These are phyloP conservation scores for Talaromyces atroroseus DNA, from an alignment of 2,329 filamentous ascomycete genomes.

Conservation along the genomic window DNA sequence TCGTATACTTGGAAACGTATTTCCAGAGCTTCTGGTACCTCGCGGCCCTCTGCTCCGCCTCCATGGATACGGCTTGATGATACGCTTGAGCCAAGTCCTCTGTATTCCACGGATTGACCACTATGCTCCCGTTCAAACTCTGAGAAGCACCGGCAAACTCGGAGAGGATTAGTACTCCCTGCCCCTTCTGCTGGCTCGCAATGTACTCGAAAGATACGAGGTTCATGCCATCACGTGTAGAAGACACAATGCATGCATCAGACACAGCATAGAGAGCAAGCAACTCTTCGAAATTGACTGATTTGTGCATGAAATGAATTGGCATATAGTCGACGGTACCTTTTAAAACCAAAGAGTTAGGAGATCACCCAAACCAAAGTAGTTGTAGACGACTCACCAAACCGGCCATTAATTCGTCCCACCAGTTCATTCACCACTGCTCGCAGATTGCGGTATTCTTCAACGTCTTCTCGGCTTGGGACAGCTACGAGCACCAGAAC, in stretches of 20 bases:
- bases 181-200: conserved; percentile 80
- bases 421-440: conserved; percentile 96
- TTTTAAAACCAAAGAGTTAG: conserved; percentile 22
- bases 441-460: conserved; percentile 94
- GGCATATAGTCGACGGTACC: conserved; percentile 97
- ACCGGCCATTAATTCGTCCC: conserved; percentile 93
- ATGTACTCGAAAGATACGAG: conserved; percentile 98
- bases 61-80: conserved; percentile 95
- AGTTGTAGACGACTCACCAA: conserved; percentile 48
- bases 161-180: conserved; percentile 90
- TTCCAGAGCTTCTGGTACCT: conserved; percentile 91
- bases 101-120: conserved; percentile 98
- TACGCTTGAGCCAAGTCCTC: conserved; percentile 91
- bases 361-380: not conserved
- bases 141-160: conserved; percentile 96
- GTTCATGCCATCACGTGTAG: conserved; percentile 98
- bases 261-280: conserved; percentile 89
- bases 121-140: conserved; percentile 84
- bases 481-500: conserved; percentile 95
- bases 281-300: conserved; percentile 88
- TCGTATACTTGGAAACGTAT: conserved; percentile 97
- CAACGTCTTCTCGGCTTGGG: conserved; percentile 88
- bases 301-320: conserved; percentile 97
- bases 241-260: conserved; percentile 87
- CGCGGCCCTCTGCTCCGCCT: conserved; percentile 73